These are phyloP conservation scores for Syncephalastrum monosporum DNA, from an alignment of 371 early-diverging fungal genomes.

Conservation along the genomic window DNA sequence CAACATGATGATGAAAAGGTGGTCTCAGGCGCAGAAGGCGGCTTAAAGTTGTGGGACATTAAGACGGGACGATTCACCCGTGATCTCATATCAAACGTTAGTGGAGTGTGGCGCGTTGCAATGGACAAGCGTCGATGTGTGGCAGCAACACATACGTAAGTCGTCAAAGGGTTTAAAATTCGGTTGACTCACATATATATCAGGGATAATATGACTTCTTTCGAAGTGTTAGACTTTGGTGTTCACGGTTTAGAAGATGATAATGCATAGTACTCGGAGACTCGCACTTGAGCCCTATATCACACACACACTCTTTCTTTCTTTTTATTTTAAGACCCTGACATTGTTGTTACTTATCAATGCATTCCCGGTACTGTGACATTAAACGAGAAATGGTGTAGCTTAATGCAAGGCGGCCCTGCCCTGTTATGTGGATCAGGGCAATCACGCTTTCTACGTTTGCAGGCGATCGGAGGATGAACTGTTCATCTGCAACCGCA, in stretches of 20 bases:
- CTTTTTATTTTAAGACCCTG: too few relatives aligned
- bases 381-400: too few relatives aligned
- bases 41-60: slow-evolving; percentile 93
- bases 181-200: neutral
- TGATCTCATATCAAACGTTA: slow-evolving; percentile 69
- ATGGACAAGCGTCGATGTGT: slow-evolving; percentile 86
- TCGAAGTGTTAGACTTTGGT: slow-evolving; percentile 23
- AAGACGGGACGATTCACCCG: slow-evolving; percentile 73
- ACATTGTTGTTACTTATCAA: too few relatives aligned
- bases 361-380: too few relatives aligned
- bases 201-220: slow-evolving; percentile 15
- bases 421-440: too few relatives aligned
- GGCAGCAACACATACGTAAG: slow-evolving; percentile 77
- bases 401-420: too few relatives aligned
- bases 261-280: too few relatives aligned
- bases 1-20: slow-evolving; percentile 87
- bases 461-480: too few relatives aligned
- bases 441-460: too few relatives aligned
- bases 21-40: slow-evolving; percentile 91
- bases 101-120: slow-evolving; percentile 92
- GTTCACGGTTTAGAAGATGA: slow-evolving; percentile 16
- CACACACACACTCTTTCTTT: neutral
- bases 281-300: too few relatives aligned
- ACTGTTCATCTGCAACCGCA: too few relatives aligned
- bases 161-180: neutral